These are phyloP conservation scores for Pestalotiopsis sp. DNA, from an alignment of 2,329 filamentous ascomycete genomes.

Conservation along the genomic window DNA sequence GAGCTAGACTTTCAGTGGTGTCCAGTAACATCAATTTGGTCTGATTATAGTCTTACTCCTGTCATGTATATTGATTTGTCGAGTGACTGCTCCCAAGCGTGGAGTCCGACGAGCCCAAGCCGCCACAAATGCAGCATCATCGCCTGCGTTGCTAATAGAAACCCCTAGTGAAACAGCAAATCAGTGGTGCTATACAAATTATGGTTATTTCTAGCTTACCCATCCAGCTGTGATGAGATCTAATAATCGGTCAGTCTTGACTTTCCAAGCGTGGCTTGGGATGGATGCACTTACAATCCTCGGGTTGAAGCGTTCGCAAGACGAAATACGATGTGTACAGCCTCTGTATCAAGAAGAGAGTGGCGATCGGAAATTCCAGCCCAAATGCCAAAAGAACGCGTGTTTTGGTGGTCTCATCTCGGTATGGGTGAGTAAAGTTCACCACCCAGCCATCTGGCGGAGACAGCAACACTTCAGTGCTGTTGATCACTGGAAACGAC, in stretches of 20 bases:
- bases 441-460: conserved; percentile 8
- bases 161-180: neutral
- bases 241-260: neutral
- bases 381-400: conserved; percentile 12
- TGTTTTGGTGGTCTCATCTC: conserved; percentile 15
- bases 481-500: conserved; percentile 8
- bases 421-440: conserved; percentile 12
- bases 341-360: conserved; percentile 19
- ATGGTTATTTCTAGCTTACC: neutral
- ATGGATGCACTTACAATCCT: conserved; percentile 6
- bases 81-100: neutral
- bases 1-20: too few species aligned
- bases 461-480: conserved; percentile 1
- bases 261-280: neutral
- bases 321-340: conserved; percentile 18
- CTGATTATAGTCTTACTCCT: neutral
- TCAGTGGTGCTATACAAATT: neutral
- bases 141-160: neutral
- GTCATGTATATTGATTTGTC: conserved; percentile 5
- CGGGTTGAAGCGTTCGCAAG: conserved; percentile 9
- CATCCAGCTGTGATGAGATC: neutral
- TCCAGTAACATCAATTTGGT: neutral
- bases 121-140: neutral
- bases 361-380: conserved; percentile 14
- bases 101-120: neutral